Evolutionary conservation across 805 yeast species (phyloP), one percentile per base, ranked within the genome.

Genomic region (Candida oleophila): DNA sequence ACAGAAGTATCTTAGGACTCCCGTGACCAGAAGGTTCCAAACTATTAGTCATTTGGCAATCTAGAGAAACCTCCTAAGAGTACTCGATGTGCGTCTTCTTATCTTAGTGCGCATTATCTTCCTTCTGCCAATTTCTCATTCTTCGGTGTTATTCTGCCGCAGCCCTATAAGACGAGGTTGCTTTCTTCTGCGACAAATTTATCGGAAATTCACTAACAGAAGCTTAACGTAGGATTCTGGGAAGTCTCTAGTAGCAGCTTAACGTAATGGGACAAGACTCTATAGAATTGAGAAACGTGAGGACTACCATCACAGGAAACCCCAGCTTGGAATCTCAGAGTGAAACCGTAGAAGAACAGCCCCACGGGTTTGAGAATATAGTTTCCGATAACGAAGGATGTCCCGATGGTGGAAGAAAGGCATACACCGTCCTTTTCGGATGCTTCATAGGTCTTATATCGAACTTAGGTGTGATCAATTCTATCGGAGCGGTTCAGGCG

Each of bases 401-500:
- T 45, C 86, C 86, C 0, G 85, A 84, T 52, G 88, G 88, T 16
- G 88, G 89, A 0, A 43, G 61, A 34, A 55, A 60, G 48, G 87
- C 88, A 0, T 80, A 82, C 67, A 48, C 62, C 2, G 84, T 81
- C 2, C 76, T 81, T 0, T 59, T 81, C 21, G 89, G 88, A 2
- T 69, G 80, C 2, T 82, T 81, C 54, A 59, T 78, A 37, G 88
- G 87, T 0, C 66, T 79, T 33, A 64, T 75, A 2, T 77, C 79
- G 2, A 69, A 71, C 38, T 75, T 82, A 48, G 89, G 90, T 1
- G 52, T 80, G 33, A 61, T 80, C 49, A 83, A 83, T 55, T 62
- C 83, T 2, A 67, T 77, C 35, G 89, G 89, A 52, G 85, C 81
- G 3, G 71, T 84, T 35, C 83, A 84, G 61, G 74, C 84, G 0